Evolutionary conservation across 2,329 filamentous ascomycete species (phyloP).

Genomic region (Tolypocladium inflatum): DNA sequence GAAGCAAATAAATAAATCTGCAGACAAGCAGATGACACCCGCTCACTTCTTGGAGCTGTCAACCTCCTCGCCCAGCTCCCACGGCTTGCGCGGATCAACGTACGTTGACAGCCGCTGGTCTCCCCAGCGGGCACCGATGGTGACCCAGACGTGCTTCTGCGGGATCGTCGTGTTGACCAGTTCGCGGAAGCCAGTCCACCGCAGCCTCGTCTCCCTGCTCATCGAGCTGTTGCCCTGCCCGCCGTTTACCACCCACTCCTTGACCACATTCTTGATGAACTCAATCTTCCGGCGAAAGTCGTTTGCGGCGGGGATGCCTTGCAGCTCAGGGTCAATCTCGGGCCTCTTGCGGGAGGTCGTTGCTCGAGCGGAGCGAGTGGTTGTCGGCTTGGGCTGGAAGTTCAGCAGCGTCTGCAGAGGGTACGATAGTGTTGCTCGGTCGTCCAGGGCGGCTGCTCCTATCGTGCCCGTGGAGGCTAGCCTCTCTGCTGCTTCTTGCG

Average conservation of each 20-base stretch:
- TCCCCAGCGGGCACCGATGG: conserved; percentile 53
- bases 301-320: conserved; percentile 61
- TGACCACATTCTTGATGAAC: conserved; percentile 59
- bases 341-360: conserved; percentile 44
- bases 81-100: conserved; percentile 45
- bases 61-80: conserved; percentile 44
- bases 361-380: conserved; percentile 29
- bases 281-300: conserved; percentile 64
- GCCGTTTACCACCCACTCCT: conserved; percentile 61
- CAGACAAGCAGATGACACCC: conserved; percentile 3
- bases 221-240: conserved; percentile 61
- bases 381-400: conserved; percentile 41
- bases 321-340: conserved; percentile 50
- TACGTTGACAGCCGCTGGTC: conserved; percentile 46
- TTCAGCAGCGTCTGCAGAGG: conserved; percentile 66
- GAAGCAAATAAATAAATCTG: conserved; percentile 8
- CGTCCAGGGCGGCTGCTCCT: conserved; percentile 59
- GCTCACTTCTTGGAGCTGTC: conserved; percentile 24
- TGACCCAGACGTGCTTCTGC: conserved; percentile 60
- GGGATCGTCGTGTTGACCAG: conserved; percentile 38
- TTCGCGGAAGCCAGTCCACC: conserved; percentile 52
- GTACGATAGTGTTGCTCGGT: conserved; percentile 62
- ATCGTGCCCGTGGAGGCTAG: conserved; percentile 58
- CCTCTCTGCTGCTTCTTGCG: conserved; percentile 57
- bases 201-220: conserved; percentile 40